phyloP scores from a whole-genome alignment of 257 asterid species.

The Sherardia arvensis region DNA sequence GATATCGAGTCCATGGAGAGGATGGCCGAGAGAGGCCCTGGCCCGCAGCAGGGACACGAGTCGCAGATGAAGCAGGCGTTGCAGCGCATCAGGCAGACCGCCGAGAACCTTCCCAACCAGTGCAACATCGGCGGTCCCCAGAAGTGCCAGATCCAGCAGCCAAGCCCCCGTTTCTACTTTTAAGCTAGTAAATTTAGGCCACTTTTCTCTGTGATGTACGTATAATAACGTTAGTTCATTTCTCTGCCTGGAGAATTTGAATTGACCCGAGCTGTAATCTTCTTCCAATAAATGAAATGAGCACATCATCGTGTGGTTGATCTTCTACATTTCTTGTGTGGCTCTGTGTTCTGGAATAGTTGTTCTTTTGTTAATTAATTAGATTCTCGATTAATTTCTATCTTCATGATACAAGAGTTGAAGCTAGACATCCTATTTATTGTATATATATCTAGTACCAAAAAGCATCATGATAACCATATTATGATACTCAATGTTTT shows the following conservation, averaged over 20 bases:
- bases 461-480: no score
- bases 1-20: neutral
- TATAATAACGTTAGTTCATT: neutral
- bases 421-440: no score
- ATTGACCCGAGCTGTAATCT: neutral
- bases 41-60: neutral
- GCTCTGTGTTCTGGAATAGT: no score
- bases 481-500: no score
- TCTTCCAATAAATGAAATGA: neutral
- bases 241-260: neutral
- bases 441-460: no score
- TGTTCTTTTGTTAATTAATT: no score
- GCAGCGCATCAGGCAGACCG: neutral
- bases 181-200: no score
- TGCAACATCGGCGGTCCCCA: neutral
- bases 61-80: neutral
- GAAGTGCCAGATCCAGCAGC: neutral
- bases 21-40: neutral
- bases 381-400: no score
- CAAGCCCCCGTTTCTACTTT: no score
- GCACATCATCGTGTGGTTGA: neutral
- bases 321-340: no score
- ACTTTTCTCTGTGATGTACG: neutral
- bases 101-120: neutral
- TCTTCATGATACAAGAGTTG: no score